Evolutionary conservation across 164 flowering plant species (phyloP).

Genomic region (Vitis amurensis): DNA sequence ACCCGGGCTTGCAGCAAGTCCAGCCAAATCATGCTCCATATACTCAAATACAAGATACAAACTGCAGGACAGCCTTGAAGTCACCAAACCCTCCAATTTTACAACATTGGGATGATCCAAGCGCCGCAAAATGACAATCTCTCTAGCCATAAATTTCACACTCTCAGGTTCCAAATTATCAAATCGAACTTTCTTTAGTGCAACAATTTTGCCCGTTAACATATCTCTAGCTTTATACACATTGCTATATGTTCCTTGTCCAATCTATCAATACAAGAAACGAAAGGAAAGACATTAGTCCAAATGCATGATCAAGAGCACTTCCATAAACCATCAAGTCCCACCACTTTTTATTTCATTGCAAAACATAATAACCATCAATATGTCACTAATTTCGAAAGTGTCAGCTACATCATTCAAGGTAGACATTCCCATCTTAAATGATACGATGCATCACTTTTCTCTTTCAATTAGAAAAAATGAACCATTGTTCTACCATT

Average conservation of each 20-base stretch:
- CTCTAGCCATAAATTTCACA: conserved; percentile 53
- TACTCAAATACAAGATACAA: conserved; percentile 54
- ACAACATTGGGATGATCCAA: conserved; percentile 51
- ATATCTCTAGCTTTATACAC: conserved; percentile 48
- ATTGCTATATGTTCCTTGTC: conserved; percentile 52
- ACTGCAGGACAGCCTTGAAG: conserved; percentile 53
- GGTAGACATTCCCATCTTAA: conserved; percentile 6
- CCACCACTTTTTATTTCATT: no score
- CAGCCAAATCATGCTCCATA: conserved; percentile 59
- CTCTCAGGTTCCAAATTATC: conserved; percentile 52
- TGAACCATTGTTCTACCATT: no score
- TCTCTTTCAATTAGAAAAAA: not conserved
- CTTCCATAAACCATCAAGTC: no score
- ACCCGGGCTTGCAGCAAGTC: conserved; percentile 47
- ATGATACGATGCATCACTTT: not conserved
- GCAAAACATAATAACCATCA: not conserved
- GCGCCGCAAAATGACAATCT: conserved; percentile 40
- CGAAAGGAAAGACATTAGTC: not conserved
- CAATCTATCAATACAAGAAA: conserved; percentile 30
- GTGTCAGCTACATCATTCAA: conserved; percentile 1
- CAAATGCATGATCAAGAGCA: not conserved
- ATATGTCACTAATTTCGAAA: not conserved
- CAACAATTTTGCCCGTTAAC: conserved; percentile 42
- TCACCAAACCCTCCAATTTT: conserved; percentile 48
- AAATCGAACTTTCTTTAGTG: conserved; percentile 51